Evolutionary conservation across 2,329 filamentous ascomycete genomes (phyloP).

Genomic region (Rhynchosporium secalis): DNA sequence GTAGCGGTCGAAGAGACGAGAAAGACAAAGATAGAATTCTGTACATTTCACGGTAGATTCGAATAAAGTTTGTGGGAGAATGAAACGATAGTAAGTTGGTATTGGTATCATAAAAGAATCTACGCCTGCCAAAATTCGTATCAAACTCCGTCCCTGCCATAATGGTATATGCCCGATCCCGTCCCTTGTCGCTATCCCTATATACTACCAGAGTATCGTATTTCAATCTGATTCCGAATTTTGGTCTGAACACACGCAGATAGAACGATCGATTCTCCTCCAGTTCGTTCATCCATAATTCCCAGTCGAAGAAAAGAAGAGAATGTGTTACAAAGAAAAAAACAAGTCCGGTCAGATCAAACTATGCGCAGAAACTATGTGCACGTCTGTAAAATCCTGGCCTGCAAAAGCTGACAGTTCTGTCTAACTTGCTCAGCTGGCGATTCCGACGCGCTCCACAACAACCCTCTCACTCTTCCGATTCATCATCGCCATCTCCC

Average conservation of each 20-base stretch:
- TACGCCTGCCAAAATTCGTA: too few species aligned
- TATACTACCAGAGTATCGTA: slow-evolving; percentile 24
- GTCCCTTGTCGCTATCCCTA: background rate
- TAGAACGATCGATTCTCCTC: background rate
- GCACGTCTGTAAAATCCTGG: background rate
- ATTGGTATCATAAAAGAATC: too few species aligned
- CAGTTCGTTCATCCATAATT: background rate
- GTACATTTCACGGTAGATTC: too few species aligned
- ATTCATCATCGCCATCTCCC: slow-evolving; percentile 39
- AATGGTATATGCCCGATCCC: too few species aligned
- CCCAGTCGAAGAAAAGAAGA: background rate
- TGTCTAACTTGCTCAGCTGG: slow-evolving; percentile 10
- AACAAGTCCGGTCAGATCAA: background rate
- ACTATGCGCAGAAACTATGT: background rate
- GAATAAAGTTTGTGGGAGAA: too few species aligned
- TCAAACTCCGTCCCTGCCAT: too few species aligned
- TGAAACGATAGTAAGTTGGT: too few species aligned
- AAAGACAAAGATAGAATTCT: too few species aligned
- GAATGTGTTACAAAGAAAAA: background rate
- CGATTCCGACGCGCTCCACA: slow-evolving; percentile 45
- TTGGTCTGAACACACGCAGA: too few species aligned
- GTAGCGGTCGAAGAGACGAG: too few species aligned
- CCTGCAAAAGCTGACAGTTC: too few species aligned
- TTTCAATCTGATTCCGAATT: background rate
- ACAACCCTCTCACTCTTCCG: slow-evolving; percentile 56